Conservation (phyloP, 1,284 basidiomycete species). For the Moesziomyces sp. region DNA sequence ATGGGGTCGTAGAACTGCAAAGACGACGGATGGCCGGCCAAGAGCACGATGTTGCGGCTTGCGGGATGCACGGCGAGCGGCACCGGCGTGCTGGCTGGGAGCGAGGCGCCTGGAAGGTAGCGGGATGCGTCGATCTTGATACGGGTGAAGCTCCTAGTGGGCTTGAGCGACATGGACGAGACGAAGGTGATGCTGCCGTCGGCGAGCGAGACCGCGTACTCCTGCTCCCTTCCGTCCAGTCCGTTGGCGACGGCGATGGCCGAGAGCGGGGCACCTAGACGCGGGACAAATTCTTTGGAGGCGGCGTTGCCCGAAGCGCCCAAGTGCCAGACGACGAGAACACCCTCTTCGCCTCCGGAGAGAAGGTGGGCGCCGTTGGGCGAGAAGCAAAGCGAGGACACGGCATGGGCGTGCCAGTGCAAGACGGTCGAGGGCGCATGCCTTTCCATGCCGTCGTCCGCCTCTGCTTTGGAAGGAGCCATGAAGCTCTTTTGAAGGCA, state of each 20-base stretch:
- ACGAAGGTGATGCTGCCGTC: conserved; percentile 87
- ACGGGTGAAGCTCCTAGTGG: conserved; percentile 80
- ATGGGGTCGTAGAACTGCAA: conserved; percentile 87
- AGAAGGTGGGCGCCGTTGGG: conserved; percentile 90
- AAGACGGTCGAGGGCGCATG: conserved; percentile 80
- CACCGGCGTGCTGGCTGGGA: conserved; percentile 19
- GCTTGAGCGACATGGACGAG: conserved; percentile 77
- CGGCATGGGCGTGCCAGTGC: conserved; percentile 97
- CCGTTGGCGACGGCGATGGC: conserved; percentile 74
- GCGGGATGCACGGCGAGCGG: conserved; percentile 61
- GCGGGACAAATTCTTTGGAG: conserved; percentile 78
- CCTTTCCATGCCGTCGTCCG: conserved; percentile 35
- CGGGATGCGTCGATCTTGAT: conserved; percentile 74
- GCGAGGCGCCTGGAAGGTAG: conserved; percentile 26
- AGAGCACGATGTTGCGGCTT: conserved; percentile 73
- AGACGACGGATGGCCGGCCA: conserved; percentile 92
- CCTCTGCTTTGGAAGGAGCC: conserved; percentile 45
- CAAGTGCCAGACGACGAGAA: conserved; percentile 86
- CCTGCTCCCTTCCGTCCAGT: conserved; percentile 74
- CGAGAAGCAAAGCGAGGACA: conserved; percentile 88
- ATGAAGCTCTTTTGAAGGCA: conserved; percentile 72
- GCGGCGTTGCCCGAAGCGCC: conserved; percentile 70
- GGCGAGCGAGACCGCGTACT: conserved; percentile 83
- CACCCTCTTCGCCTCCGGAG: conserved; percentile 94
- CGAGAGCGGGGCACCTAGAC: conserved; percentile 85